A percentile compares a stretch with the other conserved stretches of the same genome.
These are phyloP conservation scores for Beta macrorhiza DNA, from an alignment of 179 eudicot species.

Conservation along the genomic window DNA sequence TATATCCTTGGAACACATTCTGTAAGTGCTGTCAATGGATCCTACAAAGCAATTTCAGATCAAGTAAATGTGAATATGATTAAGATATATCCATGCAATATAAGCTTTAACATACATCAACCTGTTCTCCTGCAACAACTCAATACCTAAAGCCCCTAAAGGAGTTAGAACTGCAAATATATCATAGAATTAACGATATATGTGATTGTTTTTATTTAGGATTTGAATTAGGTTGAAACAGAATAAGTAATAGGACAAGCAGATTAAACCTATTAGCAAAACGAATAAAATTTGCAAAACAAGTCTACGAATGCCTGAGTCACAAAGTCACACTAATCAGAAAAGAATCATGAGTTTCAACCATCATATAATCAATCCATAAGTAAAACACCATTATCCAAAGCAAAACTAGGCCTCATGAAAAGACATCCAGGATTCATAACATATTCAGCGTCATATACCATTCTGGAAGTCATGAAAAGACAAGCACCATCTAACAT, in stretches of 20 bases:
- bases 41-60: conserved; percentile 43
- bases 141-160: not conserved
- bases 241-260: not conserved
- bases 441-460: not conserved
- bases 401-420: not conserved
- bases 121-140: not conserved
- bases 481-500: not conserved
- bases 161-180: not conserved
- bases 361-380: not conserved
- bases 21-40: conserved; percentile 33
- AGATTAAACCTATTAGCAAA: not conserved
- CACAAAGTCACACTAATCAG: not conserved
- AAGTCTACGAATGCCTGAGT: not conserved
- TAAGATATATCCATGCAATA: not conserved
- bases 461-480: not conserved
- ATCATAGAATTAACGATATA: not conserved
- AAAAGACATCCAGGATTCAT: not conserved
- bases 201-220: not conserved
- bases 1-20: conserved; percentile 48
- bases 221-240: not conserved
- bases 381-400: not conserved
- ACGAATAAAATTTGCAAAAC: not conserved
- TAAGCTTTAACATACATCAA: not conserved
- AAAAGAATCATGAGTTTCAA: not conserved
- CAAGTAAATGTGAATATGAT: conserved; percentile 1